These are phyloP conservation scores for Trametes villosa DNA, from an alignment of 768 basidiomycete genomes.

Conservation along the genomic window DNA sequence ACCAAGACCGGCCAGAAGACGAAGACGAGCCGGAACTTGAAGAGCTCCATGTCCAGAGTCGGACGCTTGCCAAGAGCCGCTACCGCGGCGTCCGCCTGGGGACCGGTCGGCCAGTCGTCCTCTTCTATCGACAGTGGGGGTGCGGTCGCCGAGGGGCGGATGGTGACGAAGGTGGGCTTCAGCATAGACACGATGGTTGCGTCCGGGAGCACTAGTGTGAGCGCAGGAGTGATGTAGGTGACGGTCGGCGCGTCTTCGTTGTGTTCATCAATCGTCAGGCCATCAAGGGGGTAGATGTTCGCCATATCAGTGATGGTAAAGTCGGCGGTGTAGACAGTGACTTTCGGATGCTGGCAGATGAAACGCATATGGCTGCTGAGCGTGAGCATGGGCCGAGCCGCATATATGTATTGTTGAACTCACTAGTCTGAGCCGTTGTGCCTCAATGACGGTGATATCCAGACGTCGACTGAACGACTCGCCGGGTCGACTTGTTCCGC, in stretches of 20 bases:
- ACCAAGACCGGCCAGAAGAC: slow-evolving; percentile 61
- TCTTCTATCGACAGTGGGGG: slow-evolving; percentile 3
- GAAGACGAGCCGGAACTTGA: slow-evolving; percentile 52
- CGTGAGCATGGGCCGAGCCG: background rate
- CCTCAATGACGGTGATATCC: slow-evolving; percentile 35
- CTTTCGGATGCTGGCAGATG: slow-evolving; percentile 30
- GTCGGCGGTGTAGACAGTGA: slow-evolving; percentile 52
- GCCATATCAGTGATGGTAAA: slow-evolving; percentile 46
- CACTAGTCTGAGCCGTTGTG: slow-evolving; percentile 39
- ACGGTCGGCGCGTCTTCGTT: slow-evolving; percentile 11
- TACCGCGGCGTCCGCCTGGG: slow-evolving; percentile 6
- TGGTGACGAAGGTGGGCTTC: slow-evolving; percentile 9
- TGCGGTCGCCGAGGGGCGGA: slow-evolving; percentile 2
- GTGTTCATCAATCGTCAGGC: slow-evolving; percentile 13
- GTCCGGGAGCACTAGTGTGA: slow-evolving; percentile 17
- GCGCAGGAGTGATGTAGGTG: slow-evolving; percentile 18
- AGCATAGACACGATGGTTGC: slow-evolving; percentile 16
- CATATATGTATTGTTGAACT: slow-evolving; percentile 16
- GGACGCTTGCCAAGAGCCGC: slow-evolving; percentile 11
- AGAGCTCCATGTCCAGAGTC: slow-evolving; percentile 28
- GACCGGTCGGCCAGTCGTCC: background rate
- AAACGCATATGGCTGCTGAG: slow-evolving; percentile 41
- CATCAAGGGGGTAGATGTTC: slow-evolving; percentile 13
- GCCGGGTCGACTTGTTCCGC: slow-evolving; percentile 47
- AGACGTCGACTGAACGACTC: slow-evolving; percentile 28